These are phyloP conservation scores for Glycine latifolia DNA, from an alignment of 306 rosid species.

Conservation along the genomic window DNA sequence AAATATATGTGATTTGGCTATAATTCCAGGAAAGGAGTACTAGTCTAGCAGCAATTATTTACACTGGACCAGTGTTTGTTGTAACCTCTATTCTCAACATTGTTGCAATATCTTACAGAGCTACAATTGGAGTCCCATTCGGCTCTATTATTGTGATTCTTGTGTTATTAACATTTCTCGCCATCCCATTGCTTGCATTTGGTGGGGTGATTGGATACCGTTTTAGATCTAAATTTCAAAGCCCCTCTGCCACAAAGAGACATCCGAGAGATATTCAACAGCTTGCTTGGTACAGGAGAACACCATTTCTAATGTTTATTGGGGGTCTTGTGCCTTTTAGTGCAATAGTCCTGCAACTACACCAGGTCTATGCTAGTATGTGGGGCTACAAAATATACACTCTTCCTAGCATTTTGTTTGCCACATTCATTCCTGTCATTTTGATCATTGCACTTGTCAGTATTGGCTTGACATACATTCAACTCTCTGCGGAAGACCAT, in stretches of 20 bases:
- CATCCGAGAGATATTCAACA: slow-evolving; percentile 70
- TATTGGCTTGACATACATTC: slow-evolving; percentile 78
- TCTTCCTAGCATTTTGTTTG: slow-evolving; percentile 70
- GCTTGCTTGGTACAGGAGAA: slow-evolving; percentile 80
- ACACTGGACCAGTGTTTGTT: slow-evolving; percentile 75
- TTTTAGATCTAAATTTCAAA: slow-evolving; percentile 68
- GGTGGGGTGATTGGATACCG: slow-evolving; percentile 83
- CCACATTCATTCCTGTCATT: slow-evolving; percentile 61
- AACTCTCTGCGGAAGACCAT: slow-evolving; percentile 87
- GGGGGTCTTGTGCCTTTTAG: slow-evolving; percentile 86
- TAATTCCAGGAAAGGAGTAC: slow-evolving; percentile 75
- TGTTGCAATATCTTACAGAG: slow-evolving; percentile 69
- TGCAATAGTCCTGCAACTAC: slow-evolving; percentile 71
- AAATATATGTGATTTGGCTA: slow-evolving; percentile 35
- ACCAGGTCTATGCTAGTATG: slow-evolving; percentile 73
- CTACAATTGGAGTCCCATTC: slow-evolving; percentile 76
- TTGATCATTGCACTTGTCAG: slow-evolving; percentile 65
- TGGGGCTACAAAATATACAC: slow-evolving; percentile 90
- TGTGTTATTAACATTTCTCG: slow-evolving; percentile 58
- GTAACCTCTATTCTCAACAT: slow-evolving; percentile 65
- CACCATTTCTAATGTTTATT: slow-evolving; percentile 78
- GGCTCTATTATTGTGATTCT: slow-evolving; percentile 75
- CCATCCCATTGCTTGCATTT: slow-evolving; percentile 78
- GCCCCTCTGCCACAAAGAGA: slow-evolving; percentile 65
- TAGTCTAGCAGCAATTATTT: slow-evolving; percentile 71